Base-by-base conservation (phyloP, 2,329 filamentous ascomycete species). In the Fusarium sp. region DNA sequence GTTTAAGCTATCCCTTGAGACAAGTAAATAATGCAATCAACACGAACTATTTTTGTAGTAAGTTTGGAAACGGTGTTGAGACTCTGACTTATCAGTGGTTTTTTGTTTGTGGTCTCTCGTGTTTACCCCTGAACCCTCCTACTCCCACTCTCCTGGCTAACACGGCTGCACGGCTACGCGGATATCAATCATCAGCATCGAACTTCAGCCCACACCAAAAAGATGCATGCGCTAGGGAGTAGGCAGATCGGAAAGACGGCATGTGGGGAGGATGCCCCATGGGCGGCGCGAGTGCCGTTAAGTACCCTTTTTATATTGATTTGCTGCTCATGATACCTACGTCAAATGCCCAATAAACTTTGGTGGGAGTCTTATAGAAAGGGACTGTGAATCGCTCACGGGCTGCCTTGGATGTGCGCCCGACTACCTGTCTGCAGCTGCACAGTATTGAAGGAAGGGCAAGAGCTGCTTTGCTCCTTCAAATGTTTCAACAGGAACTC, bases 241-340 rank as follows among this genome's bases (percentile, higher is more conserved):
- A 63, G 57, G 57, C 48, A 66, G 57, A 42, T 44, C 66, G 74
- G 70, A 74, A 61, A 76, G 53, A 68, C 70, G 66, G 70, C 51
- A 73, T 71, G 73, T 73, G 73, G 68, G 38, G 68, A 35, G 61
- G 54, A 63, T 42, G 51, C 51, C 51, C 51, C 51, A 30, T 15
- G 55, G 35, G 54, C 47, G 50, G 53, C 45, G 14, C 26, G 48
- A 18, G 48, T 56, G 32, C 58, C 51, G 41, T 44, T 42, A 66
- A 55, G 61, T 63, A 73, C 45, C 42, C 38, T 53, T n/a, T 18
- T 39, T 30, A 42, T 54, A 63, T 20, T 28, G 50, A n/a, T 61
- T 54, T 62, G 24, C 50, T 28, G 41, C 45, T 50, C 32, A 41
- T 41, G 42, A 41, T 55, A 55, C 51, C 51, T 55, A 30, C 24